Conservation (phyloP, 2,329 filamentous ascomycete species). For the Alternaria triticimaculans region DNA sequence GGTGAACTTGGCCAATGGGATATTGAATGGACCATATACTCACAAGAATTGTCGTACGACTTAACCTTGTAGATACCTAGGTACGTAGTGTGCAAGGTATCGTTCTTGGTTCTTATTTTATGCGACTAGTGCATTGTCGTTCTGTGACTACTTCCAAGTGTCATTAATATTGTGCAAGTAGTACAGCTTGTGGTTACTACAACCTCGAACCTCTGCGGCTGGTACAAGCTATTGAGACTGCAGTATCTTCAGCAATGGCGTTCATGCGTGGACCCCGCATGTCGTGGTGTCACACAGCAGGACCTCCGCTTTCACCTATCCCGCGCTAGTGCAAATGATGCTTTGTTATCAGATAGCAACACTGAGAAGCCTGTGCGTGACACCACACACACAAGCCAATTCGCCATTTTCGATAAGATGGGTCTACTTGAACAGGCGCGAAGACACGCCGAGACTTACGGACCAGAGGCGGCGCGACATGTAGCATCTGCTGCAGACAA, state of each 20-base stretch:
- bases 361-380: not conserved
- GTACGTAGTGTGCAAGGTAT: not conserved
- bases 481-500: not conserved
- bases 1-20: not conserved
- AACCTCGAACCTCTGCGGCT: not conserved
- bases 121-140: not conserved
- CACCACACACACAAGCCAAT: not conserved
- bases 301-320: not conserved
- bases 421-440: not conserved
- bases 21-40: not conserved
- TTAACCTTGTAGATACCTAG: not conserved
- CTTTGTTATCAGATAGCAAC: not conserved
- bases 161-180: not conserved
- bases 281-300: not conserved
- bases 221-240: not conserved
- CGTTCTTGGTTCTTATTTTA: not conserved
- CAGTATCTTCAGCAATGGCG: not conserved
- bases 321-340: not conserved
- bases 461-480: not conserved
- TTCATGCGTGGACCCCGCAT: not conserved
- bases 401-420: not conserved
- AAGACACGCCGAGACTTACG: not conserved
- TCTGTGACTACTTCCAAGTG: not conserved
- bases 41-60: not conserved
- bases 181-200: not conserved